Conservation (phyloP, 2,329 filamentous ascomycete species). For the Phaeomoniella chlamydospora region DNA sequence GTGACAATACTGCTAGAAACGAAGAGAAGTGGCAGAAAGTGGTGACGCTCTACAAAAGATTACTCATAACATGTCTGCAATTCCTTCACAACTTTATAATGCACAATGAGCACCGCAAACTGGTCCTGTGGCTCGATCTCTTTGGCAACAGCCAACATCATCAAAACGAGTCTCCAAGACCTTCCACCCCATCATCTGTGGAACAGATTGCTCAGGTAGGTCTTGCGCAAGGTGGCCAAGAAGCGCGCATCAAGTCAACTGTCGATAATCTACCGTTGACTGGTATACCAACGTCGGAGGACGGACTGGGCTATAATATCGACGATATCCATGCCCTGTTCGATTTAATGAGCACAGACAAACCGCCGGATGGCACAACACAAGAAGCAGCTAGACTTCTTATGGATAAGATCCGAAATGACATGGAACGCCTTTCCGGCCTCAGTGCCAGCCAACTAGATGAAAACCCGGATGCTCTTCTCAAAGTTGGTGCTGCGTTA, state of each 20-base stretch:
- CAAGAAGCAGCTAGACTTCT: conserved; percentile 30
- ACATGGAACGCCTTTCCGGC: conserved; percentile 28
- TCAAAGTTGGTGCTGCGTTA: conserved; percentile 16
- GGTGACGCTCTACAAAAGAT: conserved; percentile 50
- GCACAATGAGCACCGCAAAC: conserved; percentile 49
- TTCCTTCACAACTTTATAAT: conserved; percentile 53
- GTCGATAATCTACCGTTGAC: conserved; percentile 6
- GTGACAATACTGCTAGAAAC: conserved; percentile 44
- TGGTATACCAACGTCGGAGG: conserved; percentile 2
- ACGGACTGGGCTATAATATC: conserved; percentile 11
- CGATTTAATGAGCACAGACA: conserved; percentile 12
- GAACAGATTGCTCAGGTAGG: conserved; percentile 24
- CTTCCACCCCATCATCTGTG: conserved; percentile 25
- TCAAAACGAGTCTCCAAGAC: conserved; percentile 28
- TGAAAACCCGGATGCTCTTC: conserved; percentile 13
- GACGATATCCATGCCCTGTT: conserved; percentile 14
- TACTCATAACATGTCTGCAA: conserved; percentile 51
- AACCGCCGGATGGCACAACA: conserved; percentile 7
- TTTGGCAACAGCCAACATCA: conserved; percentile 38
- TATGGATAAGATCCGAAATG: conserved; percentile 31
- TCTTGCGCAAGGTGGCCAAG: conserved; percentile 14
- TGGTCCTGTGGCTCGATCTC: conserved; percentile 50
- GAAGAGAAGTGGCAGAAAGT: conserved; percentile 53
- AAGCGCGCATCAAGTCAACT: conserved; percentile 8
- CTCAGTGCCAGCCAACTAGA: conserved; percentile 11